These are phyloP conservation scores for Lepiota venenata DNA, from an alignment of 768 basidiomycete genomes.

Conservation along the genomic window DNA sequence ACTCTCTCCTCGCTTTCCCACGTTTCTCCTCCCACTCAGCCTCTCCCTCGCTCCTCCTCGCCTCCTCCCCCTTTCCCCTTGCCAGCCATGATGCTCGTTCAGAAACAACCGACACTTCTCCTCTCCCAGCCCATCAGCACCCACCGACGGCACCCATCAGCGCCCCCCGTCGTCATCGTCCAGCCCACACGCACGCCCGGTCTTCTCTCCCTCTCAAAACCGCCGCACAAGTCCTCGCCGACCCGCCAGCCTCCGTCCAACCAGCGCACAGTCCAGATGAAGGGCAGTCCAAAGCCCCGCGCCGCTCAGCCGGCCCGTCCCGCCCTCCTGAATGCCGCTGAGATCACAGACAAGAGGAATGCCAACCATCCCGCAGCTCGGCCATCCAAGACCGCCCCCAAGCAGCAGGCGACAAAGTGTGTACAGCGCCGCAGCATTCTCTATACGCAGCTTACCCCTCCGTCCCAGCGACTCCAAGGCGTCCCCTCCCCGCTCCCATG, in stretches of 20 bases:
- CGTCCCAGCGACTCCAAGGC: slow-evolving; percentile 31
- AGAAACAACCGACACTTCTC: slow-evolving; percentile 37
- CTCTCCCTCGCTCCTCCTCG: slow-evolving; percentile 18
- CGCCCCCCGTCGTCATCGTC: slow-evolving; percentile 62
- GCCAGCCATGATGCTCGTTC: slow-evolving; percentile 46
- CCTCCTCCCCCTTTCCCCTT: slow-evolving; percentile 17
- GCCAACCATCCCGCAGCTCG: slow-evolving; percentile 14
- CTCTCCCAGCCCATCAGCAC: slow-evolving; percentile 22
- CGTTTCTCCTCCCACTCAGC: slow-evolving; percentile 18
- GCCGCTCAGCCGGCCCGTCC: slow-evolving; percentile 25
- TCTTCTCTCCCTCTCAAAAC: slow-evolving; percentile 67
- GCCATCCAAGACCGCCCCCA: slow-evolving; percentile 28
- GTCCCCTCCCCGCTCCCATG: slow-evolving; percentile 36
- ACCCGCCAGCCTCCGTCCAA: slow-evolving; percentile 22
- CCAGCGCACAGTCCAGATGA: slow-evolving; percentile 21
- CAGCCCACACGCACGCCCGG: slow-evolving; percentile 75
- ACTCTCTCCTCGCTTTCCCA: slow-evolving; percentile 12
- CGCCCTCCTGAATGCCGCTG: slow-evolving; percentile 21
- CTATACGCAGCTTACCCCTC: not conserved
- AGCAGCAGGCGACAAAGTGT: slow-evolving; percentile 23
- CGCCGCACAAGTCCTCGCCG: slow-evolving; percentile 28
- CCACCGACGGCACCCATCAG: slow-evolving; percentile 68
- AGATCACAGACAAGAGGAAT: slow-evolving; percentile 21
- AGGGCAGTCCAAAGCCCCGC: slow-evolving; percentile 26
- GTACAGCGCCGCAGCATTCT: slow-evolving; percentile 14